A percentile compares a stretch with the other conserved stretches of the same genome.
Evolutionary conservation across 2,329 filamentous ascomycete genomes (phyloP).

Genomic region (Pseudogymnoascus sp.): DNA sequence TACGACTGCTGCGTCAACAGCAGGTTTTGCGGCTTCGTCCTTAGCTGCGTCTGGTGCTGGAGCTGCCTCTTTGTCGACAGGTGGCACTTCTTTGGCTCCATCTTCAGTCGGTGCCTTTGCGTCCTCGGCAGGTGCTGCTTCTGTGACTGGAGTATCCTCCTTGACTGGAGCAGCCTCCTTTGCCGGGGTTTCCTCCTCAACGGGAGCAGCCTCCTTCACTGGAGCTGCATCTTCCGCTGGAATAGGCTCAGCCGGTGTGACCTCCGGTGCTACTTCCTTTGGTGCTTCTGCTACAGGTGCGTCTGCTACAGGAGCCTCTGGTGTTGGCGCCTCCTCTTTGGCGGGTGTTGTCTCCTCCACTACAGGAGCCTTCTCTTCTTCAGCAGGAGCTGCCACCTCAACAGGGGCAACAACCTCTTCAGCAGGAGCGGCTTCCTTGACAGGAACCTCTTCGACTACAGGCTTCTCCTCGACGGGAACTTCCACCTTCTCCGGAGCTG

Average conservation of each 20-base stretch:
- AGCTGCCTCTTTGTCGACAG: not conserved
- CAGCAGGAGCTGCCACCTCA: not conserved
- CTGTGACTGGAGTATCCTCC: not conserved
- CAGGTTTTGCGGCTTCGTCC: not conserved
- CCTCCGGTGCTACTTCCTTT: slow-evolving; percentile 1
- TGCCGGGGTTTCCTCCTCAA: not conserved
- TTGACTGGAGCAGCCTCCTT: not conserved
- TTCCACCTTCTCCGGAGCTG: not conserved
- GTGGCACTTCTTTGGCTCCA: not conserved
- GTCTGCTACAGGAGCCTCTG: not conserved
- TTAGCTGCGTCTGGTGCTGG: not conserved
- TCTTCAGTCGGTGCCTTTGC: not conserved
- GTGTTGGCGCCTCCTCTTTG: not conserved
- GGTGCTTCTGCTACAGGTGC: not conserved
- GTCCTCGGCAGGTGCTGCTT: not conserved
- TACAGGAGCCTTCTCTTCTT: not conserved
- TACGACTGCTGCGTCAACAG: not conserved
- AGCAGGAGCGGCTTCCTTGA: not conserved
- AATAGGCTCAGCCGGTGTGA: not conserved
- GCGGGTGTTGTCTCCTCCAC: not conserved
- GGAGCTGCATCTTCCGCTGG: not conserved
- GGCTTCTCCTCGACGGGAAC: not conserved
- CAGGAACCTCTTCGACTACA: not conserved
- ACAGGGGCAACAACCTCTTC: slow-evolving; percentile 1
- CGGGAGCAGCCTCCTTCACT: not conserved